These are phyloP conservation scores for Xylariaceae sp. DNA, from an alignment of 2,329 filamentous ascomycete genomes.

Conservation along the genomic window DNA sequence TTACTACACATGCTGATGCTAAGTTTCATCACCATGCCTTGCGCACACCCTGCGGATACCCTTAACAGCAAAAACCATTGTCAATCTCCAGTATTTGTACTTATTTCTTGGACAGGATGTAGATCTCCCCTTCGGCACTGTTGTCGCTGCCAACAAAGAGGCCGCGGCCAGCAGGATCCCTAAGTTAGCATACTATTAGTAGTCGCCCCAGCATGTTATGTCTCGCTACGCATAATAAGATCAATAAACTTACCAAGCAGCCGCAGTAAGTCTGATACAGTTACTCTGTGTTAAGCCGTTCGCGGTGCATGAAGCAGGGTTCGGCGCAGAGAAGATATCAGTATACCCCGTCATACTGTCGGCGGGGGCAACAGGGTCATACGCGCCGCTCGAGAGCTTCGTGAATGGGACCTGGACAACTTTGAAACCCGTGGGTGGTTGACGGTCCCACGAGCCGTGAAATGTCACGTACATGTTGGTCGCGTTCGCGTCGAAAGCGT, in stretches of 20 bases:
- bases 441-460: constrained; percentile 63
- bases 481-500: constrained; percentile 60
- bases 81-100: background rate
- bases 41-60: no score
- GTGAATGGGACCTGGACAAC: constrained; percentile 46
- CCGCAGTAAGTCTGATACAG: constrained; percentile 44
- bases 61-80: background rate
- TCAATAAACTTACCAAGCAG: constrained; percentile 34
- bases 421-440: constrained; percentile 46
- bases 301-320: constrained; percentile 41
- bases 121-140: constrained; percentile 44
- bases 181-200: constrained; percentile 6
- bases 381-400: constrained; percentile 31
- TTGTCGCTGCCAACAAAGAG: constrained; percentile 47
- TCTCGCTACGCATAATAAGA: no score
- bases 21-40: no score
- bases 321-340: constrained; percentile 43
- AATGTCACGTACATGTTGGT: constrained; percentile 64
- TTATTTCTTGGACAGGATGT: constrained; percentile 35
- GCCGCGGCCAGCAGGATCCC: constrained; percentile 43
- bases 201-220: no score
- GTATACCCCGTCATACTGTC: constrained; percentile 39
- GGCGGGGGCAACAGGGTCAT: constrained; percentile 41
- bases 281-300: constrained; percentile 45
- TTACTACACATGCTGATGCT: no score